phyloP scores from a whole-genome alignment of 495 filamentous ascomycete genomes.

The Mytilinidion resinicola region DNA sequence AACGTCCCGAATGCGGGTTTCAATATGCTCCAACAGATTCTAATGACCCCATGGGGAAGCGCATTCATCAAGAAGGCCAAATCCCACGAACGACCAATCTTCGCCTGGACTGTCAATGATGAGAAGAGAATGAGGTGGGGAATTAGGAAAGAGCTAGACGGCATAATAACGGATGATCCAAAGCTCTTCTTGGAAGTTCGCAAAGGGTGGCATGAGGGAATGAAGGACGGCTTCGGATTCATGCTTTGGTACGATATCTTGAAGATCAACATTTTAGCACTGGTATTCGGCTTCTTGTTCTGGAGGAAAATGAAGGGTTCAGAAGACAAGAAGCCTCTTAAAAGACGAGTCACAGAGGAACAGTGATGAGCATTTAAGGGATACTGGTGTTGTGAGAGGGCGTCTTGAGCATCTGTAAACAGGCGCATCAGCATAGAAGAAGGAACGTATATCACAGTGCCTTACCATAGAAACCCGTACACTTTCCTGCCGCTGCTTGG shows the following conservation, averaged over 20 bases:
- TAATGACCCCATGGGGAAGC: conserved; percentile 58
- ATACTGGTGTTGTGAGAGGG: too few species aligned
- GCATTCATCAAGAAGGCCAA: conserved; percentile 58
- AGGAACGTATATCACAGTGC: too few species aligned
- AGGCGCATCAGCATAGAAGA: too few species aligned
- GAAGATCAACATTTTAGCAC: conserved; percentile 25
- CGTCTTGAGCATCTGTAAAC: too few species aligned
- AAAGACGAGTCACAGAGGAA: background rate
- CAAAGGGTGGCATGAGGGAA: conserved; percentile 29
- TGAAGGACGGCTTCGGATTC: conserved; percentile 13
- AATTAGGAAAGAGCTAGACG: conserved; percentile 48
- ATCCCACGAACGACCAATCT: conserved; percentile 51
- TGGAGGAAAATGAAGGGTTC: conserved; percentile 18
- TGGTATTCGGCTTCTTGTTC: conserved; percentile 19
- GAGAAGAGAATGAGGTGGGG: conserved; percentile 68
- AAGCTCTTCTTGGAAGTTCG: conserved; percentile 45
- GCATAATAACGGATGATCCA: conserved; percentile 54
- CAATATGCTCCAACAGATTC: conserved; percentile 61
- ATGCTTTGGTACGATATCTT: conserved; percentile 21
- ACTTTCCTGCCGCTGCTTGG: too few species aligned
- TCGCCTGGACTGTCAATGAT: conserved; percentile 82
- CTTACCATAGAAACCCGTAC: too few species aligned
- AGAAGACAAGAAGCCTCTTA: conserved; percentile 3
- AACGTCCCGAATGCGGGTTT: conserved; percentile 56
- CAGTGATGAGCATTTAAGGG: too few species aligned